Evolutionary conservation across 75 land plant genomes (phyloP), one percentile per base, ranked within the genome.

Genomic region (Larix kaempferi): DNA sequence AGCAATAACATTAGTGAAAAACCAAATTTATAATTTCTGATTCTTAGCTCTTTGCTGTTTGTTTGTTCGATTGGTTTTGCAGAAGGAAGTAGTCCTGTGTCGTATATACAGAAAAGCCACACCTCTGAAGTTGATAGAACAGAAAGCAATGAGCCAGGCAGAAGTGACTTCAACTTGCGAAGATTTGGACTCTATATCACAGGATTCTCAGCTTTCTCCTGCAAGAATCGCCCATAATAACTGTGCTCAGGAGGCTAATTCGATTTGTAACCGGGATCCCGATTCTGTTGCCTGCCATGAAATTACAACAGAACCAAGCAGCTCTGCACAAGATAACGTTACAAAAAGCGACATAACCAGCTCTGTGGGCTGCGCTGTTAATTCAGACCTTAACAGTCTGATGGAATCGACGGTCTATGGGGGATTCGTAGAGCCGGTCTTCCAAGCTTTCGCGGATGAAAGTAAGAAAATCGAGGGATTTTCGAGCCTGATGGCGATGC

Each of bases 51-150:
- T 29, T 29, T 29, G 33, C 33, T 29, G 0, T 1, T 29, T 29
- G n/a, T 5, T 6, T 41, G 25, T 62, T 57, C 2, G 27, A 8
- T 60, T 11, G 10, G 19, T 29, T 23, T 11, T 83, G 78, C 89
- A 90, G 92, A 73, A 63, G 23, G 92, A 87, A 71, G 86, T 88
- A 59, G 92, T 90, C 35, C 29, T 90, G 74, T 90, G 92, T 77
- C 88, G 88, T 80, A 79, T 90, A 49, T 88, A 90, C 44, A 78
- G 82, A 58, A 90, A 90, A 80, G 92, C 92, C 39, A 88, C 89
- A 4, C 88, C 92, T 21, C 65, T 87, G 75, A 90, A 90, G 52
- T 89, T 81, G 77, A 61, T 90, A 59, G 92, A 86, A 39, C 88
- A 86, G 44, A 67, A 76, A 49, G 84, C 86, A 59, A 52, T 74